Base-by-base conservation (phyloP, 176 grass and related monocot species). In the Tillandsia leiboldiana region DNA sequence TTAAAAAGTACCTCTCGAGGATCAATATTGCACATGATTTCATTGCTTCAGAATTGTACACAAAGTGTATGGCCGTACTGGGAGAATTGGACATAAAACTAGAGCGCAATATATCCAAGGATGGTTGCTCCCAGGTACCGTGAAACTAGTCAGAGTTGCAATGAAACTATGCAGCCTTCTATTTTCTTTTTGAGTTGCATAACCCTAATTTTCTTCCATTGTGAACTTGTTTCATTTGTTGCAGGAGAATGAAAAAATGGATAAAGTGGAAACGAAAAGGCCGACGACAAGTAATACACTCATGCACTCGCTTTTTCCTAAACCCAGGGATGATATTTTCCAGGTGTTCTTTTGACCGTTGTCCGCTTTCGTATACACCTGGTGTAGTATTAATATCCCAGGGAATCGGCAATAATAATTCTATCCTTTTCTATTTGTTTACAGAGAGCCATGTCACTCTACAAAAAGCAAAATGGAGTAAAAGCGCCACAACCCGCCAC, bases 361-460 rank as follows among this genome's bases (percentile, higher is more conserved):
- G 1, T 27, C 51, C 49, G 11, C 51, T 72, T 42, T 42, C 33
- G 33, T 42, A 56, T 12, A 47, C 42, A 15, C 29, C 33, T 14
- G 33, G 20, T 67, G 15, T 12, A 14, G 13, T 66, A 12, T 66
- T 33, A 29, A 18, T 61, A 9, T 15, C 56, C 15, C 15, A 61
- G 17, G 22, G 15, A 9, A 9, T 22, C 7, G 18, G 22, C 17
- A 20, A 61, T 9, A 18, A 61, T 57, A 57, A 57, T 2, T 57
- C 53, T 57, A 57, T 61, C 11, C 12, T 2, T 17, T 53, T 73
- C 62, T 70, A 67, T 54, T 9, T 69, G 61, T 15, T 82, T 72
- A 80, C 89, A 99, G 95, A 94, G 81, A 90, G 86, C 95, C 23
- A 80, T 99, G 75, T 63, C 72, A 62, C 77, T 99, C 29, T 84